Evolutionary conservation across 2,329 filamentous ascomycete genomes (phyloP).

Genomic region (Cadophora sp.): DNA sequence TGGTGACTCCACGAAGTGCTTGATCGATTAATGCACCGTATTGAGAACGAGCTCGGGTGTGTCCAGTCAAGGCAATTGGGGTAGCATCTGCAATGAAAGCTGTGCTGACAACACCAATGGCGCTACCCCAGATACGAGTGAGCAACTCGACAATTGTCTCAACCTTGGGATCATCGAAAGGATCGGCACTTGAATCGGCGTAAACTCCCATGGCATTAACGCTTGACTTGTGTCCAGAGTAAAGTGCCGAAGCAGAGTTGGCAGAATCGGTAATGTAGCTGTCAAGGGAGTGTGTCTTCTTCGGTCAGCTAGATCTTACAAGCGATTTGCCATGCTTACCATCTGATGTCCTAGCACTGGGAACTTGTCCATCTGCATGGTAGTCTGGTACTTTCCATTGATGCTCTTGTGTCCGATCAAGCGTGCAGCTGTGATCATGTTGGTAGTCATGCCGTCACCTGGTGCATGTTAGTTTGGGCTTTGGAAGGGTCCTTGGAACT

Average conservation of each 20-base stretch:
- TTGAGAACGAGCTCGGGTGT: conserved; percentile 72
- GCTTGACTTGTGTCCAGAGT: conserved; percentile 82
- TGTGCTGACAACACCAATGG: conserved; percentile 74
- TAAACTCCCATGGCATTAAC: conserved; percentile 84
- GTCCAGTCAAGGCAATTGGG: conserved; percentile 75
- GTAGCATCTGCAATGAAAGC: conserved; percentile 84
- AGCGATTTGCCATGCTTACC: conserved; percentile 45
- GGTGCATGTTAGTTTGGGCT: conserved; percentile 20
- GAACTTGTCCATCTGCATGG: conserved; percentile 81
- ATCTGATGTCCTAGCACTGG: conserved; percentile 88
- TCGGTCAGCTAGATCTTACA: background rate
- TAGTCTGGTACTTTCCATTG: conserved; percentile 83
- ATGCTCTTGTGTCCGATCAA: conserved; percentile 82
- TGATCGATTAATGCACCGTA: conserved; percentile 79
- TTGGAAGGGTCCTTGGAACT: background rate
- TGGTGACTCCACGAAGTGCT: conserved; percentile 75
- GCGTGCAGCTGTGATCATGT: conserved; percentile 82
- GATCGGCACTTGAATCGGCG: conserved; percentile 74
- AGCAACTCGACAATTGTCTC: conserved; percentile 84
- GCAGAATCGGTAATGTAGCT: conserved; percentile 87
- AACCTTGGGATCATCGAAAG: conserved; percentile 85
- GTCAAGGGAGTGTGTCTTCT: conserved; percentile 78
- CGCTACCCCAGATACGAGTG: conserved; percentile 69
- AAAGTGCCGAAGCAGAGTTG: conserved; percentile 83
- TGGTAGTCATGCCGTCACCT: conserved; percentile 71